phyloP scores from a whole-genome alignment of 305 asterid genomes.

The Fraxinus dipetala region DNA sequence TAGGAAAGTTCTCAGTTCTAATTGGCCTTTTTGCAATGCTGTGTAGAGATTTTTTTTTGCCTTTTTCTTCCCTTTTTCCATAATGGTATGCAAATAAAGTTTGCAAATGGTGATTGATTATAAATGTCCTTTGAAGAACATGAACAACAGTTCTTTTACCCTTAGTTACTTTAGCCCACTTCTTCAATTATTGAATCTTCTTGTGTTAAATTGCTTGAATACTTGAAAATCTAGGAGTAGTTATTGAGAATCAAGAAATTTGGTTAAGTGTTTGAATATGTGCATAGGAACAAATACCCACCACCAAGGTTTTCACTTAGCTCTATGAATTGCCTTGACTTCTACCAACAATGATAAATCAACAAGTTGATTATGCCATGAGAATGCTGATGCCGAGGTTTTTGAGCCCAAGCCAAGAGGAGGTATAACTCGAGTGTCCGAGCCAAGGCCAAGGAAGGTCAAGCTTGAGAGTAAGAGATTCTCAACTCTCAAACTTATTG shows the following conservation, averaged over 20 bases:
- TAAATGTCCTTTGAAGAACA: background rate
- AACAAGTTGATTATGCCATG: background rate
- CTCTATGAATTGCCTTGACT: background rate
- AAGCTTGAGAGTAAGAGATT: background rate
- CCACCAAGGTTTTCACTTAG: background rate
- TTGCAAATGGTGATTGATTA: background rate
- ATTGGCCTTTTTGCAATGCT: slow-evolving; percentile 7
- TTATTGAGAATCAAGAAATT: background rate
- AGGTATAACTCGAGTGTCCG: background rate
- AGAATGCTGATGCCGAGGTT: background rate
- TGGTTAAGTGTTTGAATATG: background rate
- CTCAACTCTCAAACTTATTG: background rate
- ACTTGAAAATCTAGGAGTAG: background rate
- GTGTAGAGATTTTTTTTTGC: background rate
- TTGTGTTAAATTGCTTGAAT: background rate
- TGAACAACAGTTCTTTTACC: background rate
- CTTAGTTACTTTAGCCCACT: background rate
- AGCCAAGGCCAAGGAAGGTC: background rate
- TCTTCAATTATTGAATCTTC: background rate
- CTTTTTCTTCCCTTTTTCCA: slow-evolving; percentile 5
- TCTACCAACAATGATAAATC: background rate
- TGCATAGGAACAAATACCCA: background rate
- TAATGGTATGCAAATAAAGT: slow-evolving; percentile 24
- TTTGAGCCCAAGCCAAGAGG: background rate
- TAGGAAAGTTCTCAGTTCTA: slow-evolving; percentile 14